Evolutionary conservation across 371 early-diverging fungal genomes (phyloP).

Genomic region (Rhizomucor pusillus): DNA sequence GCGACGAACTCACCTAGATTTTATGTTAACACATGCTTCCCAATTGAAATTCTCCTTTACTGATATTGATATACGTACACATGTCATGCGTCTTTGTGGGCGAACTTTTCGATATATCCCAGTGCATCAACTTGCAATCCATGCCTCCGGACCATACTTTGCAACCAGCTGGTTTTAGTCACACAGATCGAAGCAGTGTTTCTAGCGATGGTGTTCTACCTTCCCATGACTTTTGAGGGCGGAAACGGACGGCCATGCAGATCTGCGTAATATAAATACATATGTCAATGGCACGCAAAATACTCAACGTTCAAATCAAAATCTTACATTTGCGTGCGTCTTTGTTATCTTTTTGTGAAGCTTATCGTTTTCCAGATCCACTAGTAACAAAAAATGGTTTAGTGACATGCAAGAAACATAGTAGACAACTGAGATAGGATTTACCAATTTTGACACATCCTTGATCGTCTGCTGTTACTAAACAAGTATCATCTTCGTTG

Average conservation of each 20-base stretch:
- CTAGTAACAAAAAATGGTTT: conserved; percentile 11
- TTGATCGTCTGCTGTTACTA: conserved; percentile 43
- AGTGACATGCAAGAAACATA: too few relatives aligned
- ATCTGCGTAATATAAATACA: conserved; percentile 19
- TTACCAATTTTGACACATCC: conserved; percentile 41
- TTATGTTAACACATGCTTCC: background rate
- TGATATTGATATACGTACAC: too few relatives aligned
- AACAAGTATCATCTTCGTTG: conserved; percentile 32
- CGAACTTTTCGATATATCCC: conserved; percentile 45
- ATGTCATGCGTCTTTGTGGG: too few relatives aligned
- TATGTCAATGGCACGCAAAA: background rate
- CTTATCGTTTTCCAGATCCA: conserved; percentile 39
- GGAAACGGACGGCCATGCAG: conserved; percentile 42
- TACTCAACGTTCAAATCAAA: background rate
- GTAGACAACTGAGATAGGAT: too few relatives aligned
- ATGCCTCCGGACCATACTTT: conserved; percentile 53
- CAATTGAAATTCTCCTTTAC: conserved; percentile 24
- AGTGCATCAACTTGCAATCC: conserved; percentile 40
- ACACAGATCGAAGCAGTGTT: background rate
- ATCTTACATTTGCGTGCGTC: conserved; percentile 35
- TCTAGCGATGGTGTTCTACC: conserved; percentile 14
- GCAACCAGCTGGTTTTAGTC: too few relatives aligned
- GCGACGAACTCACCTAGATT: conserved; percentile 12
- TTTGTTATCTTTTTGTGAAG: conserved; percentile 37
- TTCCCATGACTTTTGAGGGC: conserved; percentile 46